Base-by-base conservation (phyloP, 2,329 filamentous ascomycete genomes). In the Phaeosphaeriaceae sp. region DNA sequence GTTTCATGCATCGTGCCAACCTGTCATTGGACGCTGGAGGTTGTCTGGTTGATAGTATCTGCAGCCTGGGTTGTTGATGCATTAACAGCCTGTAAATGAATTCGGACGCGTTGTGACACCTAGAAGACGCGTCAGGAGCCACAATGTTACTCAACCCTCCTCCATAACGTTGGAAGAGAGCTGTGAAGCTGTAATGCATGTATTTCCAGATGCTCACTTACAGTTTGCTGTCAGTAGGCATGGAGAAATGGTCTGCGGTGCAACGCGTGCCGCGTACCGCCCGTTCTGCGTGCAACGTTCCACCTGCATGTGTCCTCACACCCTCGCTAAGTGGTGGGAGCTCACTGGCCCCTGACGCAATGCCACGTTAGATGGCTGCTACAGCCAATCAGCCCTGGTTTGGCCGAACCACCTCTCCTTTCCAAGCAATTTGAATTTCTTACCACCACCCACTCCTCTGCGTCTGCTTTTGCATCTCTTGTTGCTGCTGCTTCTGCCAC, bases 401-500 rank as follows among this genome's bases (percentile, higher is more conserved):
- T 16, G 32, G 26, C 34, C 16, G 21, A 23, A 42, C 30, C 9
- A 42, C 34, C 23, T 38, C 34, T 38, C 42, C 34, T 45, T 38
- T 38, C 42, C 26, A 7, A 26, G 33, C 38, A 37, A 26, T 26
- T 26, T 11, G 23, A 47, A 41, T 36, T 47, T 47, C 44, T 41
- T 35, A 29, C 42, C 34, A 45, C 42, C 55, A 52, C 54, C 51
- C 50, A 7, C 11, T 11, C 23, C 53, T 57, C 41, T 38, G 42
- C 50, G 52, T 60, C 46, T 47, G 53, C 50, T 44, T 58, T 58
- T 57, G 43, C 55, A 51, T 56, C 58, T 54, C 50, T 53, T 56
- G 55, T 51, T 59, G 51, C 45, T 60, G 41, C 61, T 67, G 63
- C 64, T 63, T 53, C 56, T 55, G 55, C 56, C 54, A 47, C 63